Evolutionary conservation across 2,329 filamentous ascomycete species (phyloP).

Genomic region (Pestalotiopsis sp.): DNA sequence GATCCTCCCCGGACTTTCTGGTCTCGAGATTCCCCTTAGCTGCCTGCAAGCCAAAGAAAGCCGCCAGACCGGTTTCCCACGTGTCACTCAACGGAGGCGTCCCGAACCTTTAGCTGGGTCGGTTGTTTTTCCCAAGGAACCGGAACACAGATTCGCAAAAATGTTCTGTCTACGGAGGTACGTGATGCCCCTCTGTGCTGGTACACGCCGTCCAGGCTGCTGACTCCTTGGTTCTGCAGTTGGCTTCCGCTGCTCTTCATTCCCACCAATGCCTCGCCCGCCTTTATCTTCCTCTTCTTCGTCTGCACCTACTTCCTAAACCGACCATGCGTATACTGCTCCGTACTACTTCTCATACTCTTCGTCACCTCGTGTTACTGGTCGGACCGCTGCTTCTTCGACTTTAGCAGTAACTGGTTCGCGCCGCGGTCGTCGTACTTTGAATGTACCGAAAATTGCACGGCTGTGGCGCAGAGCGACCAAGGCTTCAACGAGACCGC

Average conservation of each 20-base stretch:
- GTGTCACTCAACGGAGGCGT: background rate
- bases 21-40: background rate
- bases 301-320: conserved; percentile 95
- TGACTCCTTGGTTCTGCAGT: conserved; percentile 43
- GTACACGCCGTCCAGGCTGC: conserved; percentile 22
- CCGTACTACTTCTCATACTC: conserved; percentile 89
- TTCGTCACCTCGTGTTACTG: conserved; percentile 91
- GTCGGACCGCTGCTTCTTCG: conserved; percentile 90
- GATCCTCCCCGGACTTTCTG: too few relatives aligned
- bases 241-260: conserved; percentile 90
- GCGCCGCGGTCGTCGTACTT: conserved; percentile 64
- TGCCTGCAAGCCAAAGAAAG: background rate
- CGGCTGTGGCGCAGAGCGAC: conserved; percentile 30
- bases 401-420: conserved; percentile 92
- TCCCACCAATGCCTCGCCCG: conserved; percentile 80
- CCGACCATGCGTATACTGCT: conserved; percentile 97
- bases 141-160: conserved; percentile 15
- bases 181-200: conserved; percentile 3
- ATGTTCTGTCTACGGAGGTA: conserved; percentile 69
- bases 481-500: conserved; percentile 50
- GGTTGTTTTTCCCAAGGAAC: background rate
- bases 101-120: background rate
- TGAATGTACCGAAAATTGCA: conserved; percentile 24
- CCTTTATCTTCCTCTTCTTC: conserved; percentile 88
- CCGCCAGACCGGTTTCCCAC: background rate